phyloP scores from a whole-genome alignment of 1,284 basidiomycete species.

The Tilletia walkeri region DNA sequence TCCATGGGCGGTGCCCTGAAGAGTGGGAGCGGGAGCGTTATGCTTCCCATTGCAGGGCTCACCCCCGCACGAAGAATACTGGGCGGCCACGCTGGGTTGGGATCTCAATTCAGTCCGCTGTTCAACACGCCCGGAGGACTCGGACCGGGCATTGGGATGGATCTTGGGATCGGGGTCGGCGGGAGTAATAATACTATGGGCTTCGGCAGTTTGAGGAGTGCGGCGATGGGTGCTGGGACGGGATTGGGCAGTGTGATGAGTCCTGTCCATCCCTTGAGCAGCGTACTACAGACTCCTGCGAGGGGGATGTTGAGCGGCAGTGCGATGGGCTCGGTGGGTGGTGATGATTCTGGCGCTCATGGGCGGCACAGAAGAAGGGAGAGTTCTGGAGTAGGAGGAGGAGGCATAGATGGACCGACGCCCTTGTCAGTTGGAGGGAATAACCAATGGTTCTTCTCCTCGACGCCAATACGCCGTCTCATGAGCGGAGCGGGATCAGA shows the following conservation, averaged over 20 bases:
- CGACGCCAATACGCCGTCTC: neutral
- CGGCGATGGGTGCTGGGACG: neutral
- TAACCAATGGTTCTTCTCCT: conserved; percentile 13
- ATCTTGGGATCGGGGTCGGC: neutral
- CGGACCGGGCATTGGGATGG: neutral
- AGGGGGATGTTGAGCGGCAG: neutral
- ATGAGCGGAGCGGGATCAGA: neutral
- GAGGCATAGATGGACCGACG: neutral
- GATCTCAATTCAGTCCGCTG: neutral
- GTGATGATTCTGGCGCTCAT: too few species aligned
- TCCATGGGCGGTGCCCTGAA: neutral
- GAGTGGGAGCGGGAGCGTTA: neutral
- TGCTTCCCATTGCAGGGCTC: neutral
- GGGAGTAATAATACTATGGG: neutral
- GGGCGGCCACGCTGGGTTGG: neutral
- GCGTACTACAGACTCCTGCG: conserved; percentile 2
- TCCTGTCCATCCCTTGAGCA: neutral
- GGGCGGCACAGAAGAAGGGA: too few species aligned
- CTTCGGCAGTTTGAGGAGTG: neutral
- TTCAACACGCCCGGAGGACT: neutral
- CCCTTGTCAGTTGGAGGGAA: too few species aligned
- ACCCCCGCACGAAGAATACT: neutral
- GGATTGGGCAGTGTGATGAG: conserved; percentile 16
- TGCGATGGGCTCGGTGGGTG: too few species aligned
- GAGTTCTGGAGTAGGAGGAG: neutral